Base-by-base conservation (phyloP, 306 rosid genomes). In the Alnus rubra region DNA sequence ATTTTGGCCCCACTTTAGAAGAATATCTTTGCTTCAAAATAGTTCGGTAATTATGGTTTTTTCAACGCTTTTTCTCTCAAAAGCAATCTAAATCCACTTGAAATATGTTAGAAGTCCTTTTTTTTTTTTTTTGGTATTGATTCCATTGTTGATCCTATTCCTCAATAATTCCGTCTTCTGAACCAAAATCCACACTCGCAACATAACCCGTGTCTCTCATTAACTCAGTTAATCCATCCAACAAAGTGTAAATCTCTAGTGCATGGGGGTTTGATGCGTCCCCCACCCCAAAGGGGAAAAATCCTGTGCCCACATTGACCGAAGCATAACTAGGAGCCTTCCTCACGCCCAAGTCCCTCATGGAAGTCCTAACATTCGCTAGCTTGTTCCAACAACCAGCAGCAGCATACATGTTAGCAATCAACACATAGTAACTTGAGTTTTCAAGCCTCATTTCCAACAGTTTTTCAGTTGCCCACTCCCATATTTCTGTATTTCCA, bases 321-420 rank as follows among this genome's bases (percentile, higher is more conserved):
- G 94, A 90, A 74, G 97, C 87, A 83, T 87, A 85, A 45, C 97
- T 97, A 74, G 97, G 98, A 78, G 82, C 79, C 81, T 92, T 95
- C 77, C 76, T 89, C 84, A 91, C 97, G 45, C 94, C 94, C 74
- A 85, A 84, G 80, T 92, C 80, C 86, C 95, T 89, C 97, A 95
- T 92, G 74, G 58, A 88, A 80, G 92, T 88, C 90, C 97, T 91
- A 79, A 91, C 91, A 4, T 84, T 37, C 0, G 97, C 95, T 75
- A 91, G 83, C 75, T 88, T 83, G 83, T 73, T 83, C 97, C 94
- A 89, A 75, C 88, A 58, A 77, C 95, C 97, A 80, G 97, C 90
- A 65, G 88, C 94, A 47, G 95, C 98, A 86, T 88, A 89, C 95
- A 94, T 92, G 72, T 94, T 94, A n/a, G 93, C 93, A 71, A 94